phyloP scores from a whole-genome alignment of 73 alveolate species.

The Tetrahymena malaccensis region DNA sequence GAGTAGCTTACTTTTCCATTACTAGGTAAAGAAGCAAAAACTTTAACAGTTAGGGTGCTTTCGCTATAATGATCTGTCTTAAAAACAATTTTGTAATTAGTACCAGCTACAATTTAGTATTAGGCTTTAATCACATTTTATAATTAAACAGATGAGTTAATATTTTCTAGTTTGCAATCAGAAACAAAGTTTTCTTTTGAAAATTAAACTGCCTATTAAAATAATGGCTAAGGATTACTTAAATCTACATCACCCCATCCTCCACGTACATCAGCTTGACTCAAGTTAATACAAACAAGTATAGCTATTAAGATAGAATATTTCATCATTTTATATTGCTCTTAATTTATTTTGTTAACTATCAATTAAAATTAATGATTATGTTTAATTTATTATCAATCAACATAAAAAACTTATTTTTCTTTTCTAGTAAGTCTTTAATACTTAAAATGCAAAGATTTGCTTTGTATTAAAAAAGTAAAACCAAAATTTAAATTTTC shows the following conservation, averaged over 20 bases:
- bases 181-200: not conserved
- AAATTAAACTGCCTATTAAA: not conserved
- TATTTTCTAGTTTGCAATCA: not conserved
- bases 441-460: too few species aligned
- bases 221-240: not conserved
- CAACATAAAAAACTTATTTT: too few species aligned
- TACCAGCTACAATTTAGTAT: not conserved
- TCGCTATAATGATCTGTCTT: not conserved
- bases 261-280: not conserved
- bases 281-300: not conserved
- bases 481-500: not conserved
- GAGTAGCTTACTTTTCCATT: not conserved
- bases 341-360: too few species aligned
- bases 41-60: not conserved
- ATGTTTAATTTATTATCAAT: too few species aligned
- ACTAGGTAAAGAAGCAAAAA: not conserved
- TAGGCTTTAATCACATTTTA: not conserved
- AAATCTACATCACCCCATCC: not conserved
- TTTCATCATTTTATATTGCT: not conserved
- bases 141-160: not conserved
- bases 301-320: not conserved
- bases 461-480: too few species aligned
- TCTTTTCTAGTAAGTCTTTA: too few species aligned
- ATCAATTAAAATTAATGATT: too few species aligned
- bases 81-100: not conserved